Evolutionary conservation across 2,329 filamentous ascomycete genomes (phyloP), one percentile per base, ranked within the genome.

Genomic region (Colletotrichum siamense): DNA sequence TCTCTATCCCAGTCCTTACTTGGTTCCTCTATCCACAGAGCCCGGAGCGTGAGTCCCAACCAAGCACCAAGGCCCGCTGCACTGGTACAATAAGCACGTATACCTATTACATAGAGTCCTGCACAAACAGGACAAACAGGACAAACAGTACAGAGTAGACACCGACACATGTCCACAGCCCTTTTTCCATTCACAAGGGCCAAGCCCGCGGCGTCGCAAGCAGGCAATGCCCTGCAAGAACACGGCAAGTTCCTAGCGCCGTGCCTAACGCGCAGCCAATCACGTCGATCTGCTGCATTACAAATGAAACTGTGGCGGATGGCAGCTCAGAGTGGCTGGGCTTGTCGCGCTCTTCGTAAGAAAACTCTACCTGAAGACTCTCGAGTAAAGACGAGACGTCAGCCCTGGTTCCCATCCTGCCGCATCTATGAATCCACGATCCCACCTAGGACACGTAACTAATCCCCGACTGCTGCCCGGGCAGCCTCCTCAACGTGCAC

Each of bases 181-280:
- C 44, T 49, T 39, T 39, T 39, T 39, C 34, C 44, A 22, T 49
- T 26, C 13, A 49, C 5, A 61, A 28, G 24, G 36, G 18, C 59
- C 28, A 28, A n/a, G 30, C 26, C n/a, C 28, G 7, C 10, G 28
- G 12, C 55, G 55, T 28, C 16, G 28, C n/a, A n/a, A 30, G 26
- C 59, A 34, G 26, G 59, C 22, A 28, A 59, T 24, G 24, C 5
- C 28, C 28, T 62, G 59, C 61, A 30, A 13, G 49, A 24, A 34
- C 32, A 34, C 63, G 70, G 70, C 63, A 72, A 36, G 26, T 67
- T 72, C 62, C 69, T 67, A 72, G 62, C 62, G 62, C 26, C 28
- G 22, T 49, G 26, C 12, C n/a, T 16, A 32, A 34, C 22, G 30
- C 22, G 6, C 24, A 49, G 18, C 62, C 62, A 72, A 61, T 49